Conservation (phyloP, 306 rosid species). For the Benincasa hispida region DNA sequence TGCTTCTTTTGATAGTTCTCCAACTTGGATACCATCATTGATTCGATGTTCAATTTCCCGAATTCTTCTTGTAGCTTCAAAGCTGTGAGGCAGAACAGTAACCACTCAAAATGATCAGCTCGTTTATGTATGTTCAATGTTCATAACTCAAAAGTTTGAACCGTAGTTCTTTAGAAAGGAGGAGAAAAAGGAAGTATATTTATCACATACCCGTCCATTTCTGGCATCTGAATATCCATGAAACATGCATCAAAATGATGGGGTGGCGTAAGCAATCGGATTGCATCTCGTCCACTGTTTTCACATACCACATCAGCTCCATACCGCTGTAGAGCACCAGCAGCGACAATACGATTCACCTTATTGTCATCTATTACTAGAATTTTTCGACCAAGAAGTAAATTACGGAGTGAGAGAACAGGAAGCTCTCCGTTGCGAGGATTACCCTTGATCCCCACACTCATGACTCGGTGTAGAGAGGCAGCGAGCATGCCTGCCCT, state of each 20-base stretch:
- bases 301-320: slow-evolving; percentile 89
- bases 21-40: slow-evolving; percentile 18
- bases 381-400: slow-evolving; percentile 69
- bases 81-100: slow-evolving; percentile 26
- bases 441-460: slow-evolving; percentile 49
- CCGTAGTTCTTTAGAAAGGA: background rate
- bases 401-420: slow-evolving; percentile 49
- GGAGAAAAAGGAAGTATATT: background rate
- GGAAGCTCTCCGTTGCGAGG: slow-evolving; percentile 63
- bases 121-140: background rate
- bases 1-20: slow-evolving; percentile 27
- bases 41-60: slow-evolving; percentile 41
- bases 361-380: slow-evolving; percentile 79
- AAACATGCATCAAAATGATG: slow-evolving; percentile 85
- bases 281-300: slow-evolving; percentile 61
- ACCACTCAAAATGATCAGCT: background rate
- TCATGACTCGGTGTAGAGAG: slow-evolving; percentile 68
- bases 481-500: slow-evolving; percentile 94
- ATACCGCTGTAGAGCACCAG: slow-evolving; percentile 75
- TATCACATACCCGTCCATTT: slow-evolving; percentile 81
- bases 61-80: slow-evolving; percentile 62
- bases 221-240: slow-evolving; percentile 99
- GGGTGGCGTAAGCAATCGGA: slow-evolving; percentile 62
- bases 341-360: slow-evolving; percentile 89
- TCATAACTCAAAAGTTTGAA: background rate